phyloP scores from a whole-genome alignment of 768 basidiomycete genomes.

The Termitomyces sp. region DNA sequence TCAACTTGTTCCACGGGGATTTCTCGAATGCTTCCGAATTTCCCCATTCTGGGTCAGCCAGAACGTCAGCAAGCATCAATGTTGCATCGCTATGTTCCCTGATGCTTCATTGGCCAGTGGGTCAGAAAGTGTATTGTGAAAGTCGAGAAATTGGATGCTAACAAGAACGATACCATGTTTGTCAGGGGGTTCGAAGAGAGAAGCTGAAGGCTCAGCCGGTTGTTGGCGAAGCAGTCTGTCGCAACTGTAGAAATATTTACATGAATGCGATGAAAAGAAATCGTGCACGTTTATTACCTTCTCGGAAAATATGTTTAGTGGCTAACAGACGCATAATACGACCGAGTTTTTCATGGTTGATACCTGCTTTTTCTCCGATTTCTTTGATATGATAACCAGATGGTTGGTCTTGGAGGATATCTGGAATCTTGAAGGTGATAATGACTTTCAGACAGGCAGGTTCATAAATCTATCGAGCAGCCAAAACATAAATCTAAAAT shows the following conservation, averaged over 20 bases:
- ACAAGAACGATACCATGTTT: slow-evolving; percentile 17
- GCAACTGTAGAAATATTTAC: slow-evolving; percentile 22
- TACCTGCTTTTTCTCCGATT: slow-evolving; percentile 21
- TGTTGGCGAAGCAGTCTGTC: slow-evolving; percentile 38
- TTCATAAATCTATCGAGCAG: slow-evolving; percentile 23
- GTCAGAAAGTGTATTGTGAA: not conserved
- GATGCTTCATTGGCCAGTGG: slow-evolving; percentile 1
- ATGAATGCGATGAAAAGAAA: not conserved
- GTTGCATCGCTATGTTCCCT: slow-evolving; percentile 17
- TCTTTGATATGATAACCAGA: slow-evolving; percentile 23
- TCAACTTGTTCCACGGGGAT: slow-evolving; percentile 17
- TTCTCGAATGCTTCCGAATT: slow-evolving; percentile 18
- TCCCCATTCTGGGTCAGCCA: slow-evolving; percentile 34
- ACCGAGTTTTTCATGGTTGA: slow-evolving; percentile 33
- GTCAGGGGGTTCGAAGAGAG: slow-evolving; percentile 29
- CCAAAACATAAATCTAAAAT: not conserved
- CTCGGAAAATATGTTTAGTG: slow-evolving; percentile 36
- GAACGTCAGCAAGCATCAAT: slow-evolving; percentile 26
- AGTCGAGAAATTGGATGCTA: not conserved
- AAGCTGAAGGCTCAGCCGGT: slow-evolving; percentile 34
- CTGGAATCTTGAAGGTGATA: slow-evolving; percentile 33
- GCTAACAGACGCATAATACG: slow-evolving; percentile 38
- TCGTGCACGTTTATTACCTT: slow-evolving; percentile 16
- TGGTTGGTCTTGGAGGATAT: slow-evolving; percentile 32
- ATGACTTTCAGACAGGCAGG: slow-evolving; percentile 33